Evolutionary conservation across 2,329 filamentous ascomycete genomes (phyloP), one percentile per base, ranked within the genome.

Genomic region (Rachicladosporium sp.): DNA sequence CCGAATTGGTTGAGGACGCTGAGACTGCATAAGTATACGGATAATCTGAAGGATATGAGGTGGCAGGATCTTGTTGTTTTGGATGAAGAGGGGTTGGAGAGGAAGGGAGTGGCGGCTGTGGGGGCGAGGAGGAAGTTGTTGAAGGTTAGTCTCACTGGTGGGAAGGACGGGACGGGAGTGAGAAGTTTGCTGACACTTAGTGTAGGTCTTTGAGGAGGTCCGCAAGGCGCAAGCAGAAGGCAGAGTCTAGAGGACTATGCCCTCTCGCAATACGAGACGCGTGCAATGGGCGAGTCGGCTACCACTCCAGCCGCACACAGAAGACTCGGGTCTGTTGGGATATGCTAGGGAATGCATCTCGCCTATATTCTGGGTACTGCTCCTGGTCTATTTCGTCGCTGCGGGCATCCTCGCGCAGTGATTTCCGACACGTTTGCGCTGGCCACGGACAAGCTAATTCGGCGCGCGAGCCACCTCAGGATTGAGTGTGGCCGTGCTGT

Each of bases 111-210:
- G 27, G 95, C 94, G 60, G 91, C 91, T 40, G 74, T 96, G 41
- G 91, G 91, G 52, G 91, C 91, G 11, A 74, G 91, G 51, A 82
- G 89, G 59, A 98, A 98, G 74, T 93, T 98, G 85, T 68, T 98
- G 45, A 98, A 98, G 76, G 91, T 80, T 52, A 59, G 63, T 62
- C 38, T 31, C 6, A 29, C 21, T 40, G 29, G 21, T 33, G 10
- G n/a, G 19, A 36, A 6, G 13, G n/a, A 35, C 33, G 10, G 33
- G 10, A n/a, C 13, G n/a, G 15, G 15, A 19, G 15, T 19, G 15
- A 19, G 15, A 13, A 9, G 29, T 2, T 19, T 10, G 34, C 60
- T 66, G 59, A 67, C 50, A 42, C 29, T 6, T 9, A 32, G 9
- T 43, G 13, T 51, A 81, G 77, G 77, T 96, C 41, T 96, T 96